Percentiles rank a stretch among this genome's conserved stretches.
Conservation (phyloP, 345 rosid genomes). For the Eucalyptus albens region DNA sequence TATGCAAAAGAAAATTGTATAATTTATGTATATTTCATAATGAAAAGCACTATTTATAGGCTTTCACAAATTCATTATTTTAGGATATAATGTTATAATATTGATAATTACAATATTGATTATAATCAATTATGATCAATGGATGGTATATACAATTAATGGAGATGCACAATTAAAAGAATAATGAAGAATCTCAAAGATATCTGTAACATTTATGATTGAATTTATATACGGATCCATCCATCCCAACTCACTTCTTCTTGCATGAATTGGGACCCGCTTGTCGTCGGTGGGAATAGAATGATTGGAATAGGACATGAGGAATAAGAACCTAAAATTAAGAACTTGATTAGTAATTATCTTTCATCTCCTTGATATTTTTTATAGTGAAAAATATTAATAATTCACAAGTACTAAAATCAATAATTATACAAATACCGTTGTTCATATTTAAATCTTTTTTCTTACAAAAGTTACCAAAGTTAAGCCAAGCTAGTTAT, state of each 20-base stretch:
- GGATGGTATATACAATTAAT: not conserved
- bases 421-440: not conserved
- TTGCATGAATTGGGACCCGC: not conserved
- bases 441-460: not conserved
- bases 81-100: accelerated
- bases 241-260: not conserved
- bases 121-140: not conserved
- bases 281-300: not conserved
- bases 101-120: not conserved
- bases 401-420: not conserved
- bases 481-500: not conserved
- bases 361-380: accelerated
- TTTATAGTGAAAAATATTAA: not conserved
- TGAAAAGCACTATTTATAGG: not conserved
- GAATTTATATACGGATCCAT: not conserved
- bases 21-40: not conserved
- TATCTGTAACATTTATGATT: not conserved
- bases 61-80: not conserved
- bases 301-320: not conserved
- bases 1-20: not conserved
- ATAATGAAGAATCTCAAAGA: not conserved
- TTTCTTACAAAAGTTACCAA: not conserved
- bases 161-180: not conserved
- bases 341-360: not conserved
- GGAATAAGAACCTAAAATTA: not conserved